Evolutionary conservation across 192 early-diverging fungal species (phyloP).

Genomic region (Diversispora eburnea): DNA sequence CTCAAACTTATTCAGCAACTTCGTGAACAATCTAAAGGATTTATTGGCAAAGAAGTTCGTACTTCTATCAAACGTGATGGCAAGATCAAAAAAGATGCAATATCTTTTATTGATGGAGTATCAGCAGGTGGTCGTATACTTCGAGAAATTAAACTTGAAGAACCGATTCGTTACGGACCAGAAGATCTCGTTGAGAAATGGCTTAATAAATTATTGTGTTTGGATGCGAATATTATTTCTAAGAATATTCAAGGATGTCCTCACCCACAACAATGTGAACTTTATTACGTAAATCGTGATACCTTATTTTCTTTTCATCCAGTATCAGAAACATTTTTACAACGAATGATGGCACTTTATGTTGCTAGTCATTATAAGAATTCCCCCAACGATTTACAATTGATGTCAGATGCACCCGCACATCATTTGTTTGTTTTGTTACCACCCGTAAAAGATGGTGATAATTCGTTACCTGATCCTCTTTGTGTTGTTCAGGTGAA

Average conservation of each 20-base stretch:
- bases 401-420: conserved; percentile 96
- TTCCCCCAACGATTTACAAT: conserved; percentile 95
- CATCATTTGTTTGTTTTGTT: conserved; percentile 97
- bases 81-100: conserved; percentile 47
- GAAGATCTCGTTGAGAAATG: conserved; percentile 90
- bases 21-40: conserved; percentile 85
- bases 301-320: conserved; percentile 98
- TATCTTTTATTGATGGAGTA: conserved; percentile 34
- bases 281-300: conserved; percentile 96
- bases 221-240: conserved; percentile 76
- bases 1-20: conserved; percentile 94
- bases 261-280: conserved; percentile 88
- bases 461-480: conserved; percentile 83
- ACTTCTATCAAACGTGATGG: conserved; percentile 54
- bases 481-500: conserved; percentile 74
- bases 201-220: conserved; percentile 92
- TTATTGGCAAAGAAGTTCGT: conserved; percentile 48
- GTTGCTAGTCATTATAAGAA: conserved; percentile 99
- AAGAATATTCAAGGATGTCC: conserved; percentile 82
- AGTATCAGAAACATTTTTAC: conserved; percentile 93
- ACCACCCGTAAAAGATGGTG: conserved; percentile 75
- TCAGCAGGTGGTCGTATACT: conserved; percentile 64
- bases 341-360: conserved; percentile 96
- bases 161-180: conserved; percentile 89
- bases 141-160: conserved; percentile 87